phyloP scores from a whole-genome alignment of 768 basidiomycete genomes.

The Tulasnella sp. region DNA sequence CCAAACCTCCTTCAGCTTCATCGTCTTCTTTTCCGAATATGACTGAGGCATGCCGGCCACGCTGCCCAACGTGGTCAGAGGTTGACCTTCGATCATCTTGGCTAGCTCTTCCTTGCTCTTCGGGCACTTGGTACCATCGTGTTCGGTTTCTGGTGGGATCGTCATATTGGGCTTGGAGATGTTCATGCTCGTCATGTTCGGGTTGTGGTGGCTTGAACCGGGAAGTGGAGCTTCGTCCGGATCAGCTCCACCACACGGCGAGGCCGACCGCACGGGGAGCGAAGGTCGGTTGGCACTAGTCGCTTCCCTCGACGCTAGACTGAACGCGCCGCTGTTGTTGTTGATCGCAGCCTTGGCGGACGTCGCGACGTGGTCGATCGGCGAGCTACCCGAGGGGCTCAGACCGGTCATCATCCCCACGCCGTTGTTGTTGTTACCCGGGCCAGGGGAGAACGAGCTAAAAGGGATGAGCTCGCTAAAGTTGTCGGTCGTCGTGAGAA shows the following conservation, averaged over 20 bases:
- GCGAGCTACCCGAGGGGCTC: slow-evolving; percentile 1
- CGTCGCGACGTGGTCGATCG: neutral
- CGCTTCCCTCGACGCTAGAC: slow-evolving; percentile 5
- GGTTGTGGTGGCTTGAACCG: slow-evolving; percentile 27
- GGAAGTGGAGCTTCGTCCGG: slow-evolving; percentile 28
- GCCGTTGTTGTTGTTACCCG: slow-evolving; percentile 5
- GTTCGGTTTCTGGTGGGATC: slow-evolving; percentile 35
- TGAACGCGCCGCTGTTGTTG: slow-evolving; percentile 16
- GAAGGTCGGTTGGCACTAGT: neutral
- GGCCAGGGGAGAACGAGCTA: slow-evolving; percentile 1
- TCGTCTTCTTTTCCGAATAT: slow-evolving; percentile 64
- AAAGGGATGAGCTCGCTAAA: slow-evolving; percentile 27
- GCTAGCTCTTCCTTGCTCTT: slow-evolving; percentile 55
- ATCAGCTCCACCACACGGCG: slow-evolving; percentile 23
- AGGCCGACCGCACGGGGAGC: slow-evolving; percentile 42
- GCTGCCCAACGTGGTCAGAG: slow-evolving; percentile 47
- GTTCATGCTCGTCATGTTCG: slow-evolving; percentile 47
- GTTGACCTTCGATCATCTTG: slow-evolving; percentile 44
- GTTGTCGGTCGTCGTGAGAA: slow-evolving; percentile 19
- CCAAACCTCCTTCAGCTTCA: slow-evolving; percentile 79
- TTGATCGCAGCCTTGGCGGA: neutral
- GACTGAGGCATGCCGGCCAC: slow-evolving; percentile 50
- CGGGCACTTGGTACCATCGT: slow-evolving; percentile 42
- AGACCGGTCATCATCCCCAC: neutral
- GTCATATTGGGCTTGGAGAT: slow-evolving; percentile 32